Evolutionary conservation across 495 filamentous ascomycete genomes (phyloP).

Genomic region (Penicillium samsonianum): DNA sequence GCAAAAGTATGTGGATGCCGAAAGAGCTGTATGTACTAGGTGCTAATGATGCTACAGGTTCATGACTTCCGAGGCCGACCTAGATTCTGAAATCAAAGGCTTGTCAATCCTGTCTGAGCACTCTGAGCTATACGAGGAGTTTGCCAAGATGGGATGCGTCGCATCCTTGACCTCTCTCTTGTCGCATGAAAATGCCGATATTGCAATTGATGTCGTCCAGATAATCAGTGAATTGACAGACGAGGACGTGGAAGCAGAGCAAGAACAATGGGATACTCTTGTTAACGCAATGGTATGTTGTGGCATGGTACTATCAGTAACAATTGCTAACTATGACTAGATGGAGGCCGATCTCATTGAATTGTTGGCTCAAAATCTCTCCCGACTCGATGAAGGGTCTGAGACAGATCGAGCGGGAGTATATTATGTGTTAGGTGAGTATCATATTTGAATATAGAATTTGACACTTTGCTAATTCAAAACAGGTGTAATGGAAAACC

Average conservation of each 20-base stretch:
- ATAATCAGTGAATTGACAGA: conserved; percentile 92
- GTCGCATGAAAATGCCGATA: conserved; percentile 95
- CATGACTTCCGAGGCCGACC: conserved; percentile 83
- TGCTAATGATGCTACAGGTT: conserved; percentile 49
- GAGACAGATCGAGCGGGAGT: conserved; percentile 82
- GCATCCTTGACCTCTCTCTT: conserved; percentile 76
- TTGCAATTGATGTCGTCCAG: conserved; percentile 88
- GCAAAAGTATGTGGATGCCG: conserved; percentile 63
- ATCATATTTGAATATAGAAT: background rate
- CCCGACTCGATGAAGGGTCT: conserved; percentile 75
- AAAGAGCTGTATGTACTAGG: background rate
- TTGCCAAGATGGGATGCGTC: conserved; percentile 75
- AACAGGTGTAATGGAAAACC: conserved; percentile 74
- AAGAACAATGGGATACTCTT: conserved; percentile 78
- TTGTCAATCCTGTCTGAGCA: conserved; percentile 87
- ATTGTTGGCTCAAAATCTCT: conserved; percentile 79
- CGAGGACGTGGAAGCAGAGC: conserved; percentile 84
- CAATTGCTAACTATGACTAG: conserved; percentile 34
- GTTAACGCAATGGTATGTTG: conserved; percentile 70
- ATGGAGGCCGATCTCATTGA: conserved; percentile 79
- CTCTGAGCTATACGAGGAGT: conserved; percentile 79
- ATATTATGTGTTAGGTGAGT: conserved; percentile 74
- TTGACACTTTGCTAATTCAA: conserved; percentile 15
- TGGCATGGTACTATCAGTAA: background rate
- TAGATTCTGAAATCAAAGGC: conserved; percentile 87